phyloP scores from a whole-genome alignment of 2,329 filamentous ascomycete genomes.

The Fusarium sp. region DNA sequence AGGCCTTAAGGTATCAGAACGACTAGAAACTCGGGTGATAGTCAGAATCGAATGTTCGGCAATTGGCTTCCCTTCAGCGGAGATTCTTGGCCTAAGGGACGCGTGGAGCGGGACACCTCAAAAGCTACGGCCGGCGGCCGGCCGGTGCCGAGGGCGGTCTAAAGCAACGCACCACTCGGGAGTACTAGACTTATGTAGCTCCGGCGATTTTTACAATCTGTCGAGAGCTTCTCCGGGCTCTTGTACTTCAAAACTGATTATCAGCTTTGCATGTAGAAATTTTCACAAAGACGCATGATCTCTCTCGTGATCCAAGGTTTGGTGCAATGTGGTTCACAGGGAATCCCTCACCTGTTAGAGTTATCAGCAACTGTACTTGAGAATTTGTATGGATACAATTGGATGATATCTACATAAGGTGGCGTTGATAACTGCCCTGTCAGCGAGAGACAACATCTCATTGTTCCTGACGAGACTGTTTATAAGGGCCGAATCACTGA shows the following conservation, averaged over 20 bases:
- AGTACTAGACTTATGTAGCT: constrained; percentile 31
- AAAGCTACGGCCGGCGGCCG: constrained; percentile 23
- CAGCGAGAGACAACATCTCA: not conserved
- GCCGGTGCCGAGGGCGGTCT: constrained; percentile 36
- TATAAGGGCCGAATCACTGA: not conserved
- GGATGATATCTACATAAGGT: not conserved
- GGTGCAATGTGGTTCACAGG: constrained; percentile 1
- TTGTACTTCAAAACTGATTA: not conserved
- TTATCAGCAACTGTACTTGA: not conserved
- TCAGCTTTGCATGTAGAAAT: not conserved
- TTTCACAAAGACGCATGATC: constrained; percentile 5
- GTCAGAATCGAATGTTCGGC: constrained; percentile 51
- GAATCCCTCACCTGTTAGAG: not conserved
- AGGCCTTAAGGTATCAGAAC: constrained; percentile 39
- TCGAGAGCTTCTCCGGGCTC: constrained; percentile 7
- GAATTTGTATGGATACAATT: too few species aligned
- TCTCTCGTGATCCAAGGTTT: constrained; percentile 4
- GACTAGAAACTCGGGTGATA: constrained; percentile 46
- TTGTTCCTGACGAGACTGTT: constrained; percentile 17
- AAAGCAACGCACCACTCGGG: constrained; percentile 41
- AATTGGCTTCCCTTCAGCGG: constrained; percentile 40
- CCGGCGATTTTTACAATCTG: constrained; percentile 19
- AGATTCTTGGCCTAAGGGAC: constrained; percentile 25
- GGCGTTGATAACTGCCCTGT: constrained; percentile 1
- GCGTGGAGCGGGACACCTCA: constrained; percentile 19